Conservation (phyloP, 805 yeast species). For the Wickerhamiella musiphila region DNA sequence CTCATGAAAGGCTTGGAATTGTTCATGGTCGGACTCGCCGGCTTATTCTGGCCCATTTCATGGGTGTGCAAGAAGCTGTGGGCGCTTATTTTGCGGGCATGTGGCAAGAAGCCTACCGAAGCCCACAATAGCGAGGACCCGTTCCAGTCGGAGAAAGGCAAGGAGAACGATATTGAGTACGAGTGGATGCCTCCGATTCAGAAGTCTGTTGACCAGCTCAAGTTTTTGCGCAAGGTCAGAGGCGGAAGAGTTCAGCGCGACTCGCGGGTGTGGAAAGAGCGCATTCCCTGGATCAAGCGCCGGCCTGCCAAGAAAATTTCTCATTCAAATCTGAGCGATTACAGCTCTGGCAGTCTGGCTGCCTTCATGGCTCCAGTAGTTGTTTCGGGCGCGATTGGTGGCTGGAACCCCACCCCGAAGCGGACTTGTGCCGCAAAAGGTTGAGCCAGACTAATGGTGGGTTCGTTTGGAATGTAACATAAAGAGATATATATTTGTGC, state of each 20-base stretch:
- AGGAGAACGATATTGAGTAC: slow-evolving; percentile 16
- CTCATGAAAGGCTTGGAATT: slow-evolving; percentile 11
- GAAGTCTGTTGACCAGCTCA: slow-evolving; percentile 23
- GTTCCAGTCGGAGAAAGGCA: slow-evolving; percentile 12
- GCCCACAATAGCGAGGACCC: slow-evolving; percentile 9
- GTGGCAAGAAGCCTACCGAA: slow-evolving; percentile 11
- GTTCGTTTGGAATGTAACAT: too few species aligned
- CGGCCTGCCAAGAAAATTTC: slow-evolving; percentile 9
- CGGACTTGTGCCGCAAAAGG: too few species aligned
- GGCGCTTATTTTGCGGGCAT: slow-evolving; percentile 1
- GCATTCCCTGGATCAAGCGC: too few species aligned
- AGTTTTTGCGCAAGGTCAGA: slow-evolving; percentile 20
- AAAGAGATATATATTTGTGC: too few species aligned
- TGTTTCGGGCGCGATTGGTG: slow-evolving; percentile 42
- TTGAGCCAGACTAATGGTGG: too few species aligned
- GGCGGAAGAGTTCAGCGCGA: slow-evolving; percentile 25
- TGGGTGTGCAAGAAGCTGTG: slow-evolving; percentile 8
- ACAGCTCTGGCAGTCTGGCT: slow-evolving; percentile 9
- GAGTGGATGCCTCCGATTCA: slow-evolving; percentile 27
- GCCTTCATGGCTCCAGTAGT: slow-evolving; percentile 33
- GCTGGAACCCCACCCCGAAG: slow-evolving; percentile 16
- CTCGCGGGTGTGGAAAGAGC: background rate
- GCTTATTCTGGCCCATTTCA: slow-evolving; percentile 13
- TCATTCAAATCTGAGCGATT: slow-evolving; percentile 7
- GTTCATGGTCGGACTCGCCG: slow-evolving; percentile 13